Conservation (phyloP, 352 stramenopile genomes). For the Pythium volutum region DNA sequence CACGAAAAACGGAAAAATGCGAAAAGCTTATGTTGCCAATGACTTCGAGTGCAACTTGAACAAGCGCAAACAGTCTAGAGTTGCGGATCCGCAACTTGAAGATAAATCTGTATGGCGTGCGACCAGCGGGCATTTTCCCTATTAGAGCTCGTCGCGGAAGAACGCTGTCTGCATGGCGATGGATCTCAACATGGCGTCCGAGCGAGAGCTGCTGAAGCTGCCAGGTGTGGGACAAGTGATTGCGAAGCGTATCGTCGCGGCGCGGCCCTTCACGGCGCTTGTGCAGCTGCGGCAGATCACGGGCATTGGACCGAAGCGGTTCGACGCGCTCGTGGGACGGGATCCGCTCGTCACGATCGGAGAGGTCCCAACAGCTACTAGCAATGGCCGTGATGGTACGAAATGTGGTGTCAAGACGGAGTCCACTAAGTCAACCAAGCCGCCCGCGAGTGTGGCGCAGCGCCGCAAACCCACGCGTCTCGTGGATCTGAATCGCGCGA, state of each 20-base stretch:
- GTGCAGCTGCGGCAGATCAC: constrained; percentile 38
- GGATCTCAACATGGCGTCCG: constrained; percentile 37
- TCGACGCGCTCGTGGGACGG: constrained; percentile 5
- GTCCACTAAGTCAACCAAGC: background rate
- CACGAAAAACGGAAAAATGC: background rate
- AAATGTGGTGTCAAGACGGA: background rate
- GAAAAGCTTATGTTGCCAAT: constrained; percentile 8
- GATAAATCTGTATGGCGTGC: background rate
- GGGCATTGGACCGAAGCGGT: constrained; percentile 39
- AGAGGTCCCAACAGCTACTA: background rate
- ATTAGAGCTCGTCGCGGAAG: background rate
- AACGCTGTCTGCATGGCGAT: constrained; percentile 7
- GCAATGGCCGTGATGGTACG: background rate
- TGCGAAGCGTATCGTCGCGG: constrained; percentile 37
- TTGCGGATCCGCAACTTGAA: constrained; percentile 4
- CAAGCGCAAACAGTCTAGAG: no score
- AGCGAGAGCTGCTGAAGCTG: constrained; percentile 33
- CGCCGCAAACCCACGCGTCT: background rate
- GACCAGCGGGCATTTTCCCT: background rate
- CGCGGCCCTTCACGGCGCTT: constrained; percentile 39
- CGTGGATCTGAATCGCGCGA: constrained; percentile 53
- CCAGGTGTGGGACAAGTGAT: constrained; percentile 42
- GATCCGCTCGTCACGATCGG: constrained; percentile 12
- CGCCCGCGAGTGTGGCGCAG: background rate
- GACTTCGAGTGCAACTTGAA: background rate